These are phyloP conservation scores for Yarrowia sp. DNA, from an alignment of 805 yeast genomes.

Conservation along the genomic window DNA sequence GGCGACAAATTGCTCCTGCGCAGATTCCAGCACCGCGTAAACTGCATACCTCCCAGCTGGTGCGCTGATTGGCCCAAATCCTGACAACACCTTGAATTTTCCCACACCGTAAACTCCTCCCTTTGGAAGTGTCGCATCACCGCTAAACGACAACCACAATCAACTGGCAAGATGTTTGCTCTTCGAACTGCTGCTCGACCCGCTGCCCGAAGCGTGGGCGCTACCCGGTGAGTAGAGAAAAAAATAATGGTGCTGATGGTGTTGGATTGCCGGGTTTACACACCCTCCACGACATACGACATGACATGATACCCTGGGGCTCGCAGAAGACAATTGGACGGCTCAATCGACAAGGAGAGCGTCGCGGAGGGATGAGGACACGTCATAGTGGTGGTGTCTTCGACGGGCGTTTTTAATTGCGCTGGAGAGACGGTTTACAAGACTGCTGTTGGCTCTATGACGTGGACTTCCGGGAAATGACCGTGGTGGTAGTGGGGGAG, in stretches of 20 bases:
- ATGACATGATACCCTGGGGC: slow-evolving; percentile 17
- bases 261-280: neutral
- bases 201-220: slow-evolving; percentile 44
- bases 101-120: slow-evolving; percentile 38
- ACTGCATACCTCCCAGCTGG: slow-evolving; percentile 31
- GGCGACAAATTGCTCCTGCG: slow-evolving; percentile 30
- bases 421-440: neutral
- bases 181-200: slow-evolving; percentile 46
- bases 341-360: slow-evolving; percentile 24
- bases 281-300: neutral
- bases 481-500: neutral
- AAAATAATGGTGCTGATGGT: slow-evolving; percentile 11
- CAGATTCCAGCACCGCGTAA: slow-evolving; percentile 32
- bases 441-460: neutral
- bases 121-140: slow-evolving; percentile 35
- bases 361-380: neutral
- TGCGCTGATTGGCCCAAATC: slow-evolving; percentile 39
- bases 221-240: slow-evolving; percentile 44
- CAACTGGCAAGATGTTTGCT: slow-evolving; percentile 45
- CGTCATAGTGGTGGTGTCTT: neutral
- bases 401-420: slow-evolving; percentile 13
- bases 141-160: slow-evolving; percentile 34
- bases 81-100: slow-evolving; percentile 38
- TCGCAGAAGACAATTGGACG: slow-evolving; percentile 5
- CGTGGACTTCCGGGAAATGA: slow-evolving; percentile 30